Evolutionary conservation across 2,329 filamentous ascomycete species (phyloP).

Genomic region (Fusarium proliferatum): DNA sequence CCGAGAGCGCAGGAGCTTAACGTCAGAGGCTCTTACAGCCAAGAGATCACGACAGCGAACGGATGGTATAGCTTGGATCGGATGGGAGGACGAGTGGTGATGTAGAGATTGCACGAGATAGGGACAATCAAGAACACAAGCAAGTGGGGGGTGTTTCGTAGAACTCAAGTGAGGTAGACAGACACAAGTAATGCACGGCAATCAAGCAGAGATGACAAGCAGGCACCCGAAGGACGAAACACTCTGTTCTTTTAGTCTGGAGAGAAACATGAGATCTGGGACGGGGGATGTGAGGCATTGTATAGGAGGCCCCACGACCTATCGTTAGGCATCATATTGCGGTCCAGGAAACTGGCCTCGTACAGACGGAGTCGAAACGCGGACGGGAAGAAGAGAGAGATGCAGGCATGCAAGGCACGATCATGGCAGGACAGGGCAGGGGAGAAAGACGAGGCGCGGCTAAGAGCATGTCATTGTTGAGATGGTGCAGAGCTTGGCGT

Average conservation of each 20-base stretch:
- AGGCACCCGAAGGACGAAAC: slow-evolving; percentile 41
- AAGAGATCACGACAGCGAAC: slow-evolving; percentile 39
- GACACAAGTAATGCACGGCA: slow-evolving; percentile 27
- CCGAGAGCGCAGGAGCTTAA: slow-evolving; percentile 23
- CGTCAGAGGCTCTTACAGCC: slow-evolving; percentile 22
- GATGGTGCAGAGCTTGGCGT: slow-evolving; percentile 14
- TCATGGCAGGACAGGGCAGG: not conserved
- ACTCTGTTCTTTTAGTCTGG: slow-evolving; percentile 24
- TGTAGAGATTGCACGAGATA: slow-evolving; percentile 37
- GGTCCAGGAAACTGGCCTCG: slow-evolving; percentile 43
- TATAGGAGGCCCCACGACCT: slow-evolving; percentile 33
- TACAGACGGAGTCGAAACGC: slow-evolving; percentile 17
- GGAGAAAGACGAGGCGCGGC: slow-evolving; percentile 32
- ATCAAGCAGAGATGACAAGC: slow-evolving; percentile 29
- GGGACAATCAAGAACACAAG: slow-evolving; percentile 38
- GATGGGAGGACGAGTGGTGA: slow-evolving; percentile 42
- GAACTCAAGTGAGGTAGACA: not conserved
- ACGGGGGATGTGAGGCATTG: slow-evolving; percentile 17
- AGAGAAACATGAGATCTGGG: slow-evolving; percentile 34
- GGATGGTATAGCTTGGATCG: slow-evolving; percentile 14
- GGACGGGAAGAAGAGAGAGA: slow-evolving; percentile 12
- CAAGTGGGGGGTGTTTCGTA: slow-evolving; percentile 5
- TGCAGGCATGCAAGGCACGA: slow-evolving; percentile 27
- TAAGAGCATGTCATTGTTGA: slow-evolving; percentile 21
- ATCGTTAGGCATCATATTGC: slow-evolving; percentile 34